Base-by-base conservation (phyloP, 352 stramenopile genomes). In the Pythium aquatile region DNA sequence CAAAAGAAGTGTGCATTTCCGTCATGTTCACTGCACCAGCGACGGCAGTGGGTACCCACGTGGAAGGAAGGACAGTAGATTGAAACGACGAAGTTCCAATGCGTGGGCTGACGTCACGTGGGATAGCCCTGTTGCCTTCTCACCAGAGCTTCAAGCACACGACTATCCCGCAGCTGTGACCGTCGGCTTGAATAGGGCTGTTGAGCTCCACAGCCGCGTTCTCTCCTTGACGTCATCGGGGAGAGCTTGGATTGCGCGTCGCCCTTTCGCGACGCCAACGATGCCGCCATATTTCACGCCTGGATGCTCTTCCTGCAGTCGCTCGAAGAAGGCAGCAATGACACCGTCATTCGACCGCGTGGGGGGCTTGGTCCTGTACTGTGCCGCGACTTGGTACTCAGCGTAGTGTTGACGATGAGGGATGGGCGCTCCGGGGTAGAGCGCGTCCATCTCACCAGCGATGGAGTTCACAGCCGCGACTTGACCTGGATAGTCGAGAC, bases 101-200 rank as follows among this genome's bases (percentile, higher is more conserved):
- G 14, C 42, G n/a, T 11, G 14, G 13, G 17, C 44, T 51, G 2
- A 10, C 16, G 16, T 51, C 44, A 8, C 44, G 17, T 8, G 44
- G 44, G 4, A 51, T 16, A 6, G 17, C 2, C 10, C 28, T 51
- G 44, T 26, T 28, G n/a, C 8, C n/a, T 7, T 51, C 17, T 28
- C 44, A 17, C 44, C 44, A 51, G 44, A 51, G 8, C 44, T 51
- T 51, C 44, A 51, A 51, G 8, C 44, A 51, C 44, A 51, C 44
- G 16, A 51, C 26, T 2, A 51, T 4, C 24, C 24, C 44, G 24
- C 44, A 51, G 24, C 44, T 51, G 44, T 28, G 13, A 17, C 44
- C 44, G 16, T 51, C 44, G 24, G 8, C 7, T 26, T 51, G 44
- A 7, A 24, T 51, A 6, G 44, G 16, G 44, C 17, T 30, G 10